phyloP scores from a whole-genome alignment of 495 filamentous ascomycete genomes.

The Trichoderma virens region DNA sequence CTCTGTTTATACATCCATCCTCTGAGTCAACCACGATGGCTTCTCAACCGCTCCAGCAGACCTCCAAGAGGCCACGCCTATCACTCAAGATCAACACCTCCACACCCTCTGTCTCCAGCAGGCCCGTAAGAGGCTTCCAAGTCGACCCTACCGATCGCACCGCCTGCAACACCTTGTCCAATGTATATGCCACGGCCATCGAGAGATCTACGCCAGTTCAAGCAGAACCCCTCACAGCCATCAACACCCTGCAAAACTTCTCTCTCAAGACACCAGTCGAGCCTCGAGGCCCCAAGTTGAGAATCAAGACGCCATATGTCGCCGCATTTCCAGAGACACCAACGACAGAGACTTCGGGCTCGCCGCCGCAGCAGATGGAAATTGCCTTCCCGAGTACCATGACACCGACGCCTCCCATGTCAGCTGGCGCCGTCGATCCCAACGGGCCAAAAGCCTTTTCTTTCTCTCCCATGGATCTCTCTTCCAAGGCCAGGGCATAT shows the following conservation, averaged over 20 bases:
- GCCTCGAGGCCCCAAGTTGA: conserved; percentile 7
- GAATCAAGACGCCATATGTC: conserved; percentile 33
- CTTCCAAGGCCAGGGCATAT: conserved; percentile 1
- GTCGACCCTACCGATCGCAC: conserved; percentile 65
- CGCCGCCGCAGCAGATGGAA: conserved; percentile 32
- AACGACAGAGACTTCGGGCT: conserved; percentile 32
- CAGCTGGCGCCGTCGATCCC: conserved; percentile 35
- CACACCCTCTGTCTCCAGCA: conserved; percentile 20
- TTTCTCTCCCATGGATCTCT: conserved; percentile 24
- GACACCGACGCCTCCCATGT: conserved; percentile 43
- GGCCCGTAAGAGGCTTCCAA: conserved; percentile 26
- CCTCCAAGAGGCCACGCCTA: conserved; percentile 62
- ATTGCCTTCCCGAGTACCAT: conserved; percentile 37
- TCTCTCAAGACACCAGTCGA: conserved; percentile 4
- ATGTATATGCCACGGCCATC: conserved; percentile 64
- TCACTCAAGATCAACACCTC: conserved; percentile 63
- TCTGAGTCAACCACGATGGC: background rate
- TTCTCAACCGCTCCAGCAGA: conserved; percentile 14
- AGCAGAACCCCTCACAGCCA: conserved; percentile 31
- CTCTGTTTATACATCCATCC: background rate
- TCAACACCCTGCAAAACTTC: conserved; percentile 20
- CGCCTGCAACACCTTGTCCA: conserved; percentile 72
- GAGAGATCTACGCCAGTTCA: conserved; percentile 53
- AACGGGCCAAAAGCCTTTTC: conserved; percentile 29
- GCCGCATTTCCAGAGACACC: conserved; percentile 38